phyloP scores from a whole-genome alignment of 1,284 basidiomycete genomes.

The Porphyrellus sp. region DNA sequence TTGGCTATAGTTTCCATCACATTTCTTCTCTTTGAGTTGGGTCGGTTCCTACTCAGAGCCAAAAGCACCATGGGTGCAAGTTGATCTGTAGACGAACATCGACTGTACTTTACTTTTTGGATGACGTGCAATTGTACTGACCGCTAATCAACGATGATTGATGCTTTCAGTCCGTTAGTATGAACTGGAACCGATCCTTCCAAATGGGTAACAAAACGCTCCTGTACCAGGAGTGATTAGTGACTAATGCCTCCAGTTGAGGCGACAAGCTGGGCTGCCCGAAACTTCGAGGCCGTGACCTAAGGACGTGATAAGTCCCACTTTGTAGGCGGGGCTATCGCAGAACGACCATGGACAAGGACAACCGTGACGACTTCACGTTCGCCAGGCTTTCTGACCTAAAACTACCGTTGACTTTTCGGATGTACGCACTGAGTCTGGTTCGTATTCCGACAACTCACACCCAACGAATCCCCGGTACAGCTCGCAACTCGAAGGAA shows the following conservation, averaged over 20 bases:
- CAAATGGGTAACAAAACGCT: conserved; percentile 10
- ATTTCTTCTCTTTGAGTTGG: conserved; percentile 10
- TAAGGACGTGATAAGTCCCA: background rate
- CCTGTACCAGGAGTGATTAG: no score
- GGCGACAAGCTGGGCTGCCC: background rate
- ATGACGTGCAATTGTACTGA: background rate
- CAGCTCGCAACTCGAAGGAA: conserved; percentile 85
- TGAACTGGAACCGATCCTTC: background rate
- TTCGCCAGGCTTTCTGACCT: conserved; percentile 87
- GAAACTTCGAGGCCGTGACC: background rate
- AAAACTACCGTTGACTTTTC: conserved; percentile 81
- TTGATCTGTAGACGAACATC: conserved; percentile 7
- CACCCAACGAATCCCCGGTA: conserved; percentile 1
- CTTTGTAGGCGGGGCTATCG: background rate
- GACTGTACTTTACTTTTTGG: conserved; percentile 21
- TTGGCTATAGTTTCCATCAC: conserved; percentile 3
- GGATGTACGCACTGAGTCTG: conserved; percentile 59
- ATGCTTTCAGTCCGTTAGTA: no score
- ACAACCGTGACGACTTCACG: conserved; percentile 80
- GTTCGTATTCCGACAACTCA: conserved; percentile 10
- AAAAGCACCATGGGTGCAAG: conserved; percentile 32
- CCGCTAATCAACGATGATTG: no score
- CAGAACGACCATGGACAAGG: conserved; percentile 59
- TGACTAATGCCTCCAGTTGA: no score
- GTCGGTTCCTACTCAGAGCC: conserved; percentile 10